phyloP scores from a whole-genome alignment of 352 stramenopile genomes.

The Nothophytophthora sp. region DNA sequence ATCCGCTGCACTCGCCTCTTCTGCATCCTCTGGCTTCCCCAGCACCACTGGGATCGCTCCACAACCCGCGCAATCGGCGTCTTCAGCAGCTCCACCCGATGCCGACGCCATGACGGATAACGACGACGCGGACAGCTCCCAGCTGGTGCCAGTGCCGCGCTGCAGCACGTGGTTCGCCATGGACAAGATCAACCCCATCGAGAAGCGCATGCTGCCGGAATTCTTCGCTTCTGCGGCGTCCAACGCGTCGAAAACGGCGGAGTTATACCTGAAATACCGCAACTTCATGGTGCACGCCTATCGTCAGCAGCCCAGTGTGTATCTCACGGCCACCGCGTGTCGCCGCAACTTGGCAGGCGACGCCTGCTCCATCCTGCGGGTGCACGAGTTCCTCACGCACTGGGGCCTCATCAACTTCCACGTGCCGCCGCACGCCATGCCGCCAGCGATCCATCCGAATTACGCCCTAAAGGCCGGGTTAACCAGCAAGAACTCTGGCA shows the following conservation, averaged over 20 bases:
- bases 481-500: neutral
- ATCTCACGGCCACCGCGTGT: constrained; percentile 82
- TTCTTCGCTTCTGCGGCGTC: constrained; percentile 54
- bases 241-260: constrained; percentile 48
- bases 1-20: no score
- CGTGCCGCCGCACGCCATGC: constrained; percentile 73
- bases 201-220: constrained; percentile 84
- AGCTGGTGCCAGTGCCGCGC: constrained; percentile 57
- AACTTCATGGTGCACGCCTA: constrained; percentile 89
- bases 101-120: constrained; percentile 16
- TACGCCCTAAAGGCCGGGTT: constrained; percentile 38
- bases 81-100: neutral
- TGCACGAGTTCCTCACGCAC: constrained; percentile 86
- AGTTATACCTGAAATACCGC: constrained; percentile 85
- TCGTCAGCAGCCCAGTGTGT: constrained; percentile 76
- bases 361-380: constrained; percentile 79
- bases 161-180: constrained; percentile 83
- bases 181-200: constrained; percentile 74
- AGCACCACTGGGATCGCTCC: neutral
- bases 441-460: constrained; percentile 51
- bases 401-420: constrained; percentile 89
- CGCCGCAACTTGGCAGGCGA: constrained; percentile 80
- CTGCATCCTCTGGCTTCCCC: neutral
- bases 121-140: constrained; percentile 23
- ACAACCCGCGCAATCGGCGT: constrained; percentile 6